Evolutionary conservation across 495 filamentous ascomycete species (phyloP).

Genomic region (Aspergillus conjunctus): DNA sequence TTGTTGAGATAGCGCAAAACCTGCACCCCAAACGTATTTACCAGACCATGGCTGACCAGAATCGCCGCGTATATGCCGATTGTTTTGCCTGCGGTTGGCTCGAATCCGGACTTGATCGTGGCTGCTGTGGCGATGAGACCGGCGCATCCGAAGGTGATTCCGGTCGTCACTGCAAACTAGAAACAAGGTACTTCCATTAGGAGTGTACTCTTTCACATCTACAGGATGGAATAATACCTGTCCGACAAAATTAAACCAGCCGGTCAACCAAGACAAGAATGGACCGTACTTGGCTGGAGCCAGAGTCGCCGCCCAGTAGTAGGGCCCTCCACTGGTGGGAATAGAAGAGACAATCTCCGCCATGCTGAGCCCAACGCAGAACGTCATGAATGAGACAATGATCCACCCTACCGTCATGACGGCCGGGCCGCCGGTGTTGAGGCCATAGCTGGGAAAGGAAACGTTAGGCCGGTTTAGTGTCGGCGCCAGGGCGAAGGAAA

Average conservation of each 20-base stretch:
- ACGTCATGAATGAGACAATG: slow-evolving; percentile 8
- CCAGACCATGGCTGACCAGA: slow-evolving; percentile 6
- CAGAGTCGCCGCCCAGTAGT: slow-evolving; percentile 3
- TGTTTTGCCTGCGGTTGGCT: not conserved
- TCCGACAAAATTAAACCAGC: slow-evolving; percentile 9
- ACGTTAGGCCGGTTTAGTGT: not conserved
- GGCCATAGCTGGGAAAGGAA: not conserved
- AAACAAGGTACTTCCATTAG: too few relatives aligned
- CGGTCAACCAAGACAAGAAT: slow-evolving; percentile 4
- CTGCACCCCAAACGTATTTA: slow-evolving; percentile 6
- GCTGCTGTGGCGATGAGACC: slow-evolving; percentile 4
- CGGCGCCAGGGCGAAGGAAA: not conserved
- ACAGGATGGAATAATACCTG: not conserved
- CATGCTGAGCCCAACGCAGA: slow-evolving; percentile 2
- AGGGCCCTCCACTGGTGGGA: slow-evolving; percentile 6
- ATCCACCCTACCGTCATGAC: slow-evolving; percentile 7
- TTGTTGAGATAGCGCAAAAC: slow-evolving; percentile 9
- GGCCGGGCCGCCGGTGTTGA: slow-evolving; percentile 5
- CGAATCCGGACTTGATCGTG: slow-evolving; percentile 1
- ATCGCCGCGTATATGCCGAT: slow-evolving; percentile 4
- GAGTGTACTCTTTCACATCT: not conserved
- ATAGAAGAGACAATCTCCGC: slow-evolving; percentile 4
- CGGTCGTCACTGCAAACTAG: slow-evolving; percentile 6
- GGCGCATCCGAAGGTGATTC: slow-evolving; percentile 5
- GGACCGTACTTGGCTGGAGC: slow-evolving; percentile 6